phyloP scores from a whole-genome alignment of 2,329 filamentous ascomycete species.

The Arthrinium puccinioides region DNA sequence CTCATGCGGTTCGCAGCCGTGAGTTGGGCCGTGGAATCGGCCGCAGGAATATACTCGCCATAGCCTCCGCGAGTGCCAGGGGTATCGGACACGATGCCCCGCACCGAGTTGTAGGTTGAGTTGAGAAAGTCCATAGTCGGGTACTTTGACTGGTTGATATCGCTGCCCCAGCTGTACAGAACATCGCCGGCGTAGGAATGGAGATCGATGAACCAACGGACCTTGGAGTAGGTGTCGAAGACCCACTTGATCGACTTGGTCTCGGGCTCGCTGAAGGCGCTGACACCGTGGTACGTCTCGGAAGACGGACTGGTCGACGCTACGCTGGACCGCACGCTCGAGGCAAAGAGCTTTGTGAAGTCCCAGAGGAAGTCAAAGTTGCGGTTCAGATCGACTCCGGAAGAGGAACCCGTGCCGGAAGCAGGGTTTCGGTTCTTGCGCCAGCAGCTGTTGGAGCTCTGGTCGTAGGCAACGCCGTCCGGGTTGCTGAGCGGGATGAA shows the following conservation, averaged over 20 bases:
- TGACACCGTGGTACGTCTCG: constrained; percentile 43
- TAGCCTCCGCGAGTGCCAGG: constrained; percentile 26
- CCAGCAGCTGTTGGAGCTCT: constrained; percentile 42
- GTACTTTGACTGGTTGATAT: constrained; percentile 39
- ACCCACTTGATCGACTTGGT: constrained; percentile 46
- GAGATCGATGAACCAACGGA: constrained; percentile 52
- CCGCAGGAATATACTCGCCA: constrained; percentile 34
- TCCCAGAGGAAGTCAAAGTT: constrained; percentile 55
- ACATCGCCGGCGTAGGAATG: constrained; percentile 47
- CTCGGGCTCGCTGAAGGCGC: constrained; percentile 48
- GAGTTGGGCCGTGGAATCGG: constrained; percentile 26
- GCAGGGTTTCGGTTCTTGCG: constrained; percentile 47
- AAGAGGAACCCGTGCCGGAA: constrained; percentile 19
- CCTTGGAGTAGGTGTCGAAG: constrained; percentile 38
- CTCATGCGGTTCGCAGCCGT: constrained; percentile 26
- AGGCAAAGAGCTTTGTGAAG: constrained; percentile 34
- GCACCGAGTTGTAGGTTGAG: constrained; percentile 39
- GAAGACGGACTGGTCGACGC: constrained; percentile 35
- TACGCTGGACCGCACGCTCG: constrained; percentile 26
- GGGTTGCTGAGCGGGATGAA: constrained; percentile 46
- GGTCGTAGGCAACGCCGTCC: constrained; percentile 45
- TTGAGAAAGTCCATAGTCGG: constrained; percentile 45
- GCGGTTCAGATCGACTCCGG: constrained; percentile 47
- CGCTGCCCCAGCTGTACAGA: constrained; percentile 51
- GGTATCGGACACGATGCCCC: constrained; percentile 35